Base-by-base conservation (phyloP, 192 early-diverging fungal genomes). In the Mortierella claussenii region DNA sequence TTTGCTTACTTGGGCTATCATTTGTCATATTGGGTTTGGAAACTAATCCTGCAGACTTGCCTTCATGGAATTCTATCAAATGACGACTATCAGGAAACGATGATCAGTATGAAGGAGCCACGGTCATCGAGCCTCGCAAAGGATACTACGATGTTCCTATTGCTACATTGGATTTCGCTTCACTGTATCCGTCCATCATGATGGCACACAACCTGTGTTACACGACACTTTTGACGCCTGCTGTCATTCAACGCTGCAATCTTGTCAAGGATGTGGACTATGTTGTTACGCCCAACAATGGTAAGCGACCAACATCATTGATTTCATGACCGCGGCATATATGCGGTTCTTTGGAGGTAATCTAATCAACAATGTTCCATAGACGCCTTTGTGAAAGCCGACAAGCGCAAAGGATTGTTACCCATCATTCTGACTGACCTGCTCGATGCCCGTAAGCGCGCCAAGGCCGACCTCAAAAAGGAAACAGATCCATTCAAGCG, bases 191-290 rank as follows among this genome's bases (percentile, higher is more conserved):
- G 18, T 97, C 96, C 10, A 99, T 99, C 63, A 99, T 99, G 95
- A 97, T 97, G 91, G 96, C 95, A 26, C 97, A 97, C 82, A 99
- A 99, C 68, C 86, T 99, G 26, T 99, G 97, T 80, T 99, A 99
- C 79, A 95, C 95, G 0, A 97, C 97, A 0, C 84, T 94, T 43
- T 65, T 95, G 36, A 87, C 79, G 42, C 70, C 80, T 17, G 55
- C 81, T 8, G 82, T 78, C 11, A 87, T 95, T 28, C 83, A 89
- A 65, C 86, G 86, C 47, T 67, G 87, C 27, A 79, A 85, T 40
- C 79, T 96, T 4, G 87, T 90, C 26, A 85, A 85, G 67, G 93
- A 92, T 68, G 79, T 88, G 3, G 96, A 99, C 69, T 98, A 95
- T 71, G 88, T 91, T 23, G 80, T 90, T 2, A 98, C 97, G 11